A percentile compares a stretch with the other conserved stretches of the same genome.
Conservation (phyloP, 495 filamentous ascomycete species). For the Tuber calosporum region DNA sequence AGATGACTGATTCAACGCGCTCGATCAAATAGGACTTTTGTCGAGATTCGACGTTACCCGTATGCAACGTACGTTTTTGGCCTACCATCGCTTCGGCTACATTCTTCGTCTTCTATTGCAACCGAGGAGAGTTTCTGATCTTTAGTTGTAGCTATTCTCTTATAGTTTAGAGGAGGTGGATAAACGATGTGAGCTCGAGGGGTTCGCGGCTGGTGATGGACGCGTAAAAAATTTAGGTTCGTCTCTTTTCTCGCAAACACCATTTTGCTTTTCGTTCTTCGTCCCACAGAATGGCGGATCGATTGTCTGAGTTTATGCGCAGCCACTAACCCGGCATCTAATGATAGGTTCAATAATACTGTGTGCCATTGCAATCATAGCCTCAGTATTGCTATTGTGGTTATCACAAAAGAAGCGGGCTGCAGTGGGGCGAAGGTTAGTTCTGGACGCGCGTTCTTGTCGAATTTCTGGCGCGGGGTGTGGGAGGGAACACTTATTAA, state of each 20-base stretch:
- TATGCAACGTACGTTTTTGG: constrained; percentile 78
- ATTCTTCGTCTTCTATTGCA: constrained; percentile 10
- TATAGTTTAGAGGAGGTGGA: background rate
- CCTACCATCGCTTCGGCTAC: constrained; percentile 9
- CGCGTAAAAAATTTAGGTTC: constrained; percentile 77
- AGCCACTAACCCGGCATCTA: constrained; percentile 20
- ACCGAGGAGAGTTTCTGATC: constrained; percentile 6
- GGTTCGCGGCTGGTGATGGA: constrained; percentile 44
- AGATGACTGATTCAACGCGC: constrained; percentile 7
- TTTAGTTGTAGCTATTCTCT: background rate
- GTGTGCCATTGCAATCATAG: constrained; percentile 65
- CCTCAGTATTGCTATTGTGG: constrained; percentile 59
- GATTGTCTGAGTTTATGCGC: constrained; percentile 8
- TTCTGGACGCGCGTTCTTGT: constrained; percentile 8
- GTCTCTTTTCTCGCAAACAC: constrained; percentile 38
- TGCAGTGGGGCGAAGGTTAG: constrained; percentile 85
- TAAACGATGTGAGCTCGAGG: constrained; percentile 34
- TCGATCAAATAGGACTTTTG: constrained; percentile 68
- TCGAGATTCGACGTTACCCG: constrained; percentile 87
- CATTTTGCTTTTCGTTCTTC: background rate
- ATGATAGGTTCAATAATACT: constrained; percentile 79
- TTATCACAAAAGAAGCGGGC: constrained; percentile 87
- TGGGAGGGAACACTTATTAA: constrained; percentile 6
- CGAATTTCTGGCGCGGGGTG: background rate
- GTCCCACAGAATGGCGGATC: background rate